Base-by-base conservation (phyloP, 2,329 filamentous ascomycete genomes). In the Venturia pyrina region DNA sequence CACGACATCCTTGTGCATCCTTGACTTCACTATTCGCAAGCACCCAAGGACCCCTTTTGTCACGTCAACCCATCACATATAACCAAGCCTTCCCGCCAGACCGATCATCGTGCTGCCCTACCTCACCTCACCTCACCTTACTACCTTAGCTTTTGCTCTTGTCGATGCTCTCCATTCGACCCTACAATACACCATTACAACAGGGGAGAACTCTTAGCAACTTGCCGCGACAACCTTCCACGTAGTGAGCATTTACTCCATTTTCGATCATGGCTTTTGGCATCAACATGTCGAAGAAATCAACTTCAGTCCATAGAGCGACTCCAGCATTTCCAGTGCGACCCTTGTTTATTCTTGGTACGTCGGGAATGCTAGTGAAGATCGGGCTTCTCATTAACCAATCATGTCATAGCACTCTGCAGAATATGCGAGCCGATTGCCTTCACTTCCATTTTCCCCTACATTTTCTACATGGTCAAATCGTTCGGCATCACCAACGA, bases 401-500 rank as follows among this genome's bases (percentile, higher is more conserved):
- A 50, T 53, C 44, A 43, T 13, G 44, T 34, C 63, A 37, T 69
- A 96, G 93, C 92, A 59, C 83, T 96, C 73, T 96, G 93, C 79
- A 89, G 95, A 74, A 93, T 99, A 80, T 97, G 92, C 82, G 95
- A 99, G 76, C 95, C 95, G 64, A 98, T 99, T 76, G 95, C 95
- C 6, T 98, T 99, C 82, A 98, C 97, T 91, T 97, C 93, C 65
- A 97, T 98, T 71, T 98, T 99, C 75, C 95, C 95, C 1, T 99
- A 98, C 77, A 92, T 96, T 71, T 98, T 96, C 80, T 93, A 90
- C 81, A 98, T 99, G 95, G 89, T 98, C 71, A 83, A 92, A 72
- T 91, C 92, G 68, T 98, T 98, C 78, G 82, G 90, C 72, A 88
- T 96, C 74, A 90, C 92, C 68, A 87, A 92, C 73, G 82, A 89